Base-by-base conservation (phyloP, 2,329 filamentous ascomycete genomes). In the Clonostachys byssicola region DNA sequence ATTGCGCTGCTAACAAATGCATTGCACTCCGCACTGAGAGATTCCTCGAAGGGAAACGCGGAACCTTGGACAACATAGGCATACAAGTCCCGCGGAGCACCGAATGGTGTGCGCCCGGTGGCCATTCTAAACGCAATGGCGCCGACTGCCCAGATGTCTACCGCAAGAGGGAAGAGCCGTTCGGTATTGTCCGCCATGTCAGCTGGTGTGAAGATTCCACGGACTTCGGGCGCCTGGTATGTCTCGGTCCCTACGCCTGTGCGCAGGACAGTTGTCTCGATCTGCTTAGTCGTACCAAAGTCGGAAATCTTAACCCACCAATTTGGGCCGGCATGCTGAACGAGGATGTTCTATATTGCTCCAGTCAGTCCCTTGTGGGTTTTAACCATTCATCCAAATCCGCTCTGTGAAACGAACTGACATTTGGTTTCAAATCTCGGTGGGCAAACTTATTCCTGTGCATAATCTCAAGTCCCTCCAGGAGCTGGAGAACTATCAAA, bases 221-320 rank as follows among this genome's bases (percentile, higher is more conserved):
- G 23, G 23, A 30, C 23, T 6, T 56, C 54, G 1, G 54, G 54
- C 12, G 54, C 53, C 50, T 54, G 55, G 40, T 52, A 51, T 10
- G 38, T 43, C 6, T 33, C 23, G 6, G 52, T 54, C 20, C 55
- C 51, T 8, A 47, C 49, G 12, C 47, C 36, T 2, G 40, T 30
- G 23, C 23, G 23, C 23, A 30, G 23, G 23, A 34, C 36, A 16
- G 36, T 30, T n/a, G 34, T 42, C 14, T 49, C 45, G 3, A 50
- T 12, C 8, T 50, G 47, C 36, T 57, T 58, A 53, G 52, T 59
- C 17, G 58, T 51, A 18, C 57, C 57, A 23, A 60, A 55, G 23
- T 57, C 56, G 3, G 49, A 44, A 1, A 60, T 34, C 45, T 57
- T 57, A 10, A 57, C 50, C 52, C 52, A 57, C 56, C 55, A 58